These are phyloP conservation scores for Fusarium sp. DNA, from an alignment of 2,329 filamentous ascomycete genomes.

Conservation along the genomic window DNA sequence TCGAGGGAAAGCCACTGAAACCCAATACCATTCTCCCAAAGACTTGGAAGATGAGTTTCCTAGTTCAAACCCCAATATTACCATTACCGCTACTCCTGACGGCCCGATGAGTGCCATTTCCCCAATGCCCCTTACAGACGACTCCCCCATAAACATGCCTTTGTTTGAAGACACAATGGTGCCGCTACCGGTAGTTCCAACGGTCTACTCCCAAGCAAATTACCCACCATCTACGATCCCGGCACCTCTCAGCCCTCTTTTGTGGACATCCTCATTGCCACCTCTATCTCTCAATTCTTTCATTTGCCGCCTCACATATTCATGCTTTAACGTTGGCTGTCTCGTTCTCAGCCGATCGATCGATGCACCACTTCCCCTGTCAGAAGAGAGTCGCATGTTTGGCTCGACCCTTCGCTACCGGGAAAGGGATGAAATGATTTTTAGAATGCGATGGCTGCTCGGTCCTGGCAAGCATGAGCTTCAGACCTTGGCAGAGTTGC, in stretches of 20 bases:
- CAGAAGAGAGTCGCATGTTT: constrained; percentile 1
- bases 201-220: neutral
- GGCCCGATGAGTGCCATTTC: too few relatives aligned
- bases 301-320: neutral
- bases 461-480: neutral
- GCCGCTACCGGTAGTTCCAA: neutral
- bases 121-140: neutral
- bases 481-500: neutral
- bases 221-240: neutral
- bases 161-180: neutral
- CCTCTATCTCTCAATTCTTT: neutral
- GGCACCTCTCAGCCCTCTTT: neutral
- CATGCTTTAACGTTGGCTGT: neutral
- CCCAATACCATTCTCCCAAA: neutral
- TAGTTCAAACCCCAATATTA: neutral
- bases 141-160: too few relatives aligned
- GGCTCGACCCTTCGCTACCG: neutral
- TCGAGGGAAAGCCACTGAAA: neutral
- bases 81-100: too few relatives aligned
- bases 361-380: neutral
- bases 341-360: neutral
- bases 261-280: neutral
- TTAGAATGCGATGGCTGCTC: neutral
- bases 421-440: neutral
- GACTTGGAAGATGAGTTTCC: neutral